Percentiles rank a stretch among this genome's conserved stretches.
Conservation (phyloP, 805 yeast species). For the Yarrowia alimentaria region DNA sequence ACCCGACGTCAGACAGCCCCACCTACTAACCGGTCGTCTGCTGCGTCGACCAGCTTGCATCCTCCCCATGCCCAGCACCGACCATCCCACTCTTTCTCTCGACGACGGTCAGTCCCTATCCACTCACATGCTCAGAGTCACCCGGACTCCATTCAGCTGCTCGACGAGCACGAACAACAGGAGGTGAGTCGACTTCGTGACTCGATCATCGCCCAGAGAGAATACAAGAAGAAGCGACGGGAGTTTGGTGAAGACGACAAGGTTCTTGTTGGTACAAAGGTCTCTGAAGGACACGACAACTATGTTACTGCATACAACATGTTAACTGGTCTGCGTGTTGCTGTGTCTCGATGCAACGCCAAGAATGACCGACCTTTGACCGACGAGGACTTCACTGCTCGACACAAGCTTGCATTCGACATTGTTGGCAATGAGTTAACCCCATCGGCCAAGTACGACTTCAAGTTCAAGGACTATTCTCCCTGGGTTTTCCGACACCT, state of each 20-base stretch:
- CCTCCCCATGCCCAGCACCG: conserved; percentile 10
- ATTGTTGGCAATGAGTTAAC: conserved; percentile 78
- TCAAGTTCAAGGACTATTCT: conserved; percentile 93
- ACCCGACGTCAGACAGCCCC: conserved; percentile 19
- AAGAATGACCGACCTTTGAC: conserved; percentile 74
- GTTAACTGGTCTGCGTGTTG: conserved; percentile 94
- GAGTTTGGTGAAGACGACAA: conserved; percentile 42
- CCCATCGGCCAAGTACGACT: conserved; percentile 92
- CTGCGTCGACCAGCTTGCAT: not conserved
- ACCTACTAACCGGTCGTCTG: not conserved
- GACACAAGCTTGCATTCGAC: conserved; percentile 82
- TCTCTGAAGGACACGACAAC: conserved; percentile 89
- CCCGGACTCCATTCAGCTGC: conserved; percentile 24
- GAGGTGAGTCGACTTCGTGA: conserved; percentile 38
- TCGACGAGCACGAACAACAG: conserved; percentile 21
- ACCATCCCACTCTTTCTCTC: conserved; percentile 12
- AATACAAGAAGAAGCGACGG: conserved; percentile 34
- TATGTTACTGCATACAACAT: conserved; percentile 93
- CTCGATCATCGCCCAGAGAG: conserved; percentile 39
- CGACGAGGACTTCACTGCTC: conserved; percentile 65
- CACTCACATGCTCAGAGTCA: conserved; percentile 7
- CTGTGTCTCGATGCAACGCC: conserved; percentile 83
- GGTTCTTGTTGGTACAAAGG: conserved; percentile 74
- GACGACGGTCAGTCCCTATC: conserved; percentile 25
- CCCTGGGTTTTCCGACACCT: conserved; percentile 92